Evolutionary conservation across 2,329 filamentous ascomycete genomes (phyloP), one percentile per base, ranked within the genome.

Genomic region (Alternaria tenuissima): DNA sequence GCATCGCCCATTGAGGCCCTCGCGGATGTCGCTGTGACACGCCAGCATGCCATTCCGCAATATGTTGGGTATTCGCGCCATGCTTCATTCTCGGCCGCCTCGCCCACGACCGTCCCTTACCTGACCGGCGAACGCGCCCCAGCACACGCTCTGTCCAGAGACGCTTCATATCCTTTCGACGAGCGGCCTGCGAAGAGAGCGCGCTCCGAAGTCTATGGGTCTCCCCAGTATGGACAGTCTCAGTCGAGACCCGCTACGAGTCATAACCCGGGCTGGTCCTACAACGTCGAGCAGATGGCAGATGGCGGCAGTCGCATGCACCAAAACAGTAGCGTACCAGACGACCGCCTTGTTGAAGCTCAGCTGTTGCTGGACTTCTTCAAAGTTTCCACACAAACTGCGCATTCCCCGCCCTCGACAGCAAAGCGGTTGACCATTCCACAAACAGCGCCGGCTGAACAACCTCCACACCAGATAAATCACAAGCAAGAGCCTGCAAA

Each of bases 151-250:
- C 61, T 66, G 49, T 34, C 61, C 3, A 24, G 53, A 34, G 65
- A 66, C 51, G n/a, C 61, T 12, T 30, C 54, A 32, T 60, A 66
- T 48, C 18, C 61, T 5, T 55, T 66, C 59, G 39, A 77, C 48
- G 83, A 87, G 67, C 81, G 85, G 47, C 86, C 87, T 4, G 76
- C 85, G 20, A 89, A 89, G 75, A 83, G 88, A 42, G 82, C 86
- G 49, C 84, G 87, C 63, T 89, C 87, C 43, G 87, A 88, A 68
- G 80, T 85, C 66, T 77, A 84, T 52, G 78, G 80, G 16, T 82
- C 81, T 18, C 76, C 79, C 24, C 74, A 79, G 20, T 72, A 79
- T 46, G 67, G 72, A 28, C 69, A 67, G 26, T 70, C 74, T 36
- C 72, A 76, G 32, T 78, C 80, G 34, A 72, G 82, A 58, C 82